Evolutionary conservation across 805 yeast genomes (phyloP), one percentile per base, ranked within the genome.

Genomic region (Candida ovalis): DNA sequence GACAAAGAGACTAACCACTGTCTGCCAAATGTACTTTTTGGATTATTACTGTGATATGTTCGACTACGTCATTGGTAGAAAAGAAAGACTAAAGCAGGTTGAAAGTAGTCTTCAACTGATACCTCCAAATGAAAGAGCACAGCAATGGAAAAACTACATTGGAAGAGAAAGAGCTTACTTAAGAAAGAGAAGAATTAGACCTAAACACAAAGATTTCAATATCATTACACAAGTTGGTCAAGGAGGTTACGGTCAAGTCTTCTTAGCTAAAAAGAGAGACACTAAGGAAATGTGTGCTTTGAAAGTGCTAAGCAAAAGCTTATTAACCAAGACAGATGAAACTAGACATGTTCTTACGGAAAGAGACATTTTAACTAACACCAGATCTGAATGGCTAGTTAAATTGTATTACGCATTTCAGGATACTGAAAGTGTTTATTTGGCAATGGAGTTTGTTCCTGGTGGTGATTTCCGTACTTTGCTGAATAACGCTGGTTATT

Each of bases 161-260:
- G 88, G 92, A 12, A 78, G 92, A 47, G 99, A 94, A 68, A 76
- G 95, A 40, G 88, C 88, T 8, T 77, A 82, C 43, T 73, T 94
- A 59, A 80, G 99, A 57, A 89, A 89, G 64, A 80, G 97, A 62
- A 80, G 99, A 63, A 75, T 89, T 50, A 88, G 89, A 67, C 96
- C 97, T 32, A 88, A 86, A 64, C 94, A 91, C 63, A 91, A 91
- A 58, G 99, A 94, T 67, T 94, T 94, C 64, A 95, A 90, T 64
- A 88, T 92, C 74, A 85, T 94, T 56, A 94, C 99, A 1, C 99
- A 94, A 71, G 97, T 94, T 28, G 99, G 99, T 13, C 99, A 94
- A 72, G 99, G 99, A 62, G 99, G 99, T 3, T 94, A 94, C 63
- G 99, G 99, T 22, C 97, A 94, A 69, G 99, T 94, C n/a, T 94